phyloP scores from a whole-genome alignment of 176 grass and related monocot genomes.

The Olyra latifolia region DNA sequence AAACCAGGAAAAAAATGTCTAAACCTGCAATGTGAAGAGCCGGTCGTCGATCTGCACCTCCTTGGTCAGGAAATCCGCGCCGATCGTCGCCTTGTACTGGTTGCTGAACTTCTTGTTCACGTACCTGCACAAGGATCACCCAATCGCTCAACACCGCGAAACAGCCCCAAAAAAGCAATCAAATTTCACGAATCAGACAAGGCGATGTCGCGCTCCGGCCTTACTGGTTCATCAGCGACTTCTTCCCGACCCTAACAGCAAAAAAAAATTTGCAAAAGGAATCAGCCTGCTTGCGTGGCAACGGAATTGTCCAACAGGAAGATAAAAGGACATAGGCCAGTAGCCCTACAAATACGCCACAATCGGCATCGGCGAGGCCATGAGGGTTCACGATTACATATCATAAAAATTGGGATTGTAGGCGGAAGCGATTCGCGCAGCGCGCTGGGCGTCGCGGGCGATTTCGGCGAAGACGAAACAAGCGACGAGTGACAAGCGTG shows the following conservation, averaged over 20 bases:
- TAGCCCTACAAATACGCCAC: too few relatives aligned
- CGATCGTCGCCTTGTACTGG: conserved; percentile 95
- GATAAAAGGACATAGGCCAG: too few relatives aligned
- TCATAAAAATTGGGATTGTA: too few relatives aligned
- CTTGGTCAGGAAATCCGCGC: conserved; percentile 93
- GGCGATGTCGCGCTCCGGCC: background rate
- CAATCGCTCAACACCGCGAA: background rate
- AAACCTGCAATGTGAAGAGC: conserved; percentile 86
- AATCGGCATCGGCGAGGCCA: too few relatives aligned
- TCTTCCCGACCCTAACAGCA: conserved; percentile 84
- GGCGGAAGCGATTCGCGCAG: too few relatives aligned
- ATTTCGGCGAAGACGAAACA: too few relatives aligned
- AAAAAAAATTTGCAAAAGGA: background rate
- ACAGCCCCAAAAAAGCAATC: background rate
- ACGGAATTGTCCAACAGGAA: too few relatives aligned
- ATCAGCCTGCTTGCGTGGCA: too few relatives aligned
- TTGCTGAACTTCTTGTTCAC: conserved; percentile 96
- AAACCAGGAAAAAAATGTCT: too few relatives aligned
- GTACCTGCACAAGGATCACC: conserved; percentile 47
- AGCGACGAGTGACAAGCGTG: too few relatives aligned
- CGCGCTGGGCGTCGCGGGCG: too few relatives aligned
- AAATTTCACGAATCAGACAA: background rate
- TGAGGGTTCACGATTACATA: too few relatives aligned
- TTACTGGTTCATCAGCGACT: conserved; percentile 97
- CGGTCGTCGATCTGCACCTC: conserved; percentile 91